Evolutionary conservation across 2,329 filamentous ascomycete species (phyloP).

Genomic region (Trichophyton simii): DNA sequence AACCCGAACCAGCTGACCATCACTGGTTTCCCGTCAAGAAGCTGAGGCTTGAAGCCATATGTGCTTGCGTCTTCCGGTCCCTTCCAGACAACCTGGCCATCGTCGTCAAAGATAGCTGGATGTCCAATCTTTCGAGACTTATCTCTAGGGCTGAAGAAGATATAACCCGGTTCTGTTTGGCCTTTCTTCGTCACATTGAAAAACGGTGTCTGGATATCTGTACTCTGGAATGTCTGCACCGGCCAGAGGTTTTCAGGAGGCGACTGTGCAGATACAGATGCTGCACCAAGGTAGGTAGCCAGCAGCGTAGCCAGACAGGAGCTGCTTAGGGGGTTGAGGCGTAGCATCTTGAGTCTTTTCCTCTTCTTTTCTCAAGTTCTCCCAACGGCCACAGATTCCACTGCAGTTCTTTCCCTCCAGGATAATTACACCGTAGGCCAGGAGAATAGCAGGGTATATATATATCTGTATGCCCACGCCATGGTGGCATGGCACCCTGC

Average conservation of each 20-base stretch:
- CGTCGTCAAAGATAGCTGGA: constrained; percentile 26
- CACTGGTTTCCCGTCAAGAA: constrained; percentile 22
- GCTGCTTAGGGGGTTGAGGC: not conserved
- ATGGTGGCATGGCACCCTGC: not conserved
- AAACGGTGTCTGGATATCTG: constrained; percentile 18
- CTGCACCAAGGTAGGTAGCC: not conserved
- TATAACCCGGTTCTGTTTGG: constrained; percentile 21
- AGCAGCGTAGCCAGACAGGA: not conserved
- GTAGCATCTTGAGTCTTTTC: not conserved
- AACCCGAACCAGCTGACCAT: constrained; percentile 28
- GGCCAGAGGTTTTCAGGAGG: constrained; percentile 10
- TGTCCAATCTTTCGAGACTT: constrained; percentile 19
- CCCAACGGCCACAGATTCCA: not conserved
- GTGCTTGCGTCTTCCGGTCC: constrained; percentile 24
- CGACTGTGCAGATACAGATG: not conserved
- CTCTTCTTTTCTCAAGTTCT: not conserved
- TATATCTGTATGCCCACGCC: not conserved
- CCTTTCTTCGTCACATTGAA: constrained; percentile 24
- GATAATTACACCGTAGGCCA: not conserved
- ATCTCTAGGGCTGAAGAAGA: constrained; percentile 25
- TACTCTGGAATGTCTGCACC: constrained; percentile 12
- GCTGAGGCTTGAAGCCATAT: constrained; percentile 22
- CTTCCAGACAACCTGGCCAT: constrained; percentile 26
- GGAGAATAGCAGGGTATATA: not conserved
- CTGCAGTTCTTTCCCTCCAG: not conserved